Evolutionary conservation across 2,329 filamentous ascomycete genomes (phyloP).

Genomic region (Aspergillus melleus): DNA sequence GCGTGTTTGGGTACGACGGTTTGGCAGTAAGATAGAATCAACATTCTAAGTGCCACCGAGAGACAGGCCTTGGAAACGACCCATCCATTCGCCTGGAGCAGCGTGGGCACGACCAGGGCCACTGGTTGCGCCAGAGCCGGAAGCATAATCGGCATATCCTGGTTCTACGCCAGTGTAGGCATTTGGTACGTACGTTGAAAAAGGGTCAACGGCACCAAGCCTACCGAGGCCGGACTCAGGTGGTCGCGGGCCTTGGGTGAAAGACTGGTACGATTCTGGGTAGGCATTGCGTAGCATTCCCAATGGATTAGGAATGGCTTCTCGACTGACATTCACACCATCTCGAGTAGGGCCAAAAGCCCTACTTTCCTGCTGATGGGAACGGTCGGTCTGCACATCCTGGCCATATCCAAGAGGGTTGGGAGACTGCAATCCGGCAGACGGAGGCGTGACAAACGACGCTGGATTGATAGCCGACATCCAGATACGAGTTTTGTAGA

Average conservation of each 20-base stretch:
- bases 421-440: conserved; percentile 68
- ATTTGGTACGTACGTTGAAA: conserved; percentile 32
- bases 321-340: conserved; percentile 28
- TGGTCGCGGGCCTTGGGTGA: conserved; percentile 33
- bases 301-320: conserved; percentile 28
- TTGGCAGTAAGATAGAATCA: not conserved
- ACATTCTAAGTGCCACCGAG: conserved; percentile 50
- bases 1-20: not conserved
- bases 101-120: conserved; percentile 34
- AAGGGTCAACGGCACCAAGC: conserved; percentile 37
- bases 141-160: conserved; percentile 32
- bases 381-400: conserved; percentile 40
- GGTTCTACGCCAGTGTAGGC: conserved; percentile 42
- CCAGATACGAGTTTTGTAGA: conserved; percentile 99
- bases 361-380: conserved; percentile 41
- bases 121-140: conserved; percentile 35
- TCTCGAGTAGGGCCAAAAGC: conserved; percentile 33
- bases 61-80: conserved; percentile 69
- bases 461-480: conserved; percentile 99
- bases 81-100: conserved; percentile 58
- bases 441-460: conserved; percentile 77
- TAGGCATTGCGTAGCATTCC: conserved; percentile 35
- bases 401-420: conserved; percentile 61
- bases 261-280: conserved; percentile 39
- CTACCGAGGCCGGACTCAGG: conserved; percentile 30